Conservation (phyloP, 208 protist genomes). For the Wallacemonas collosoma region DNA sequence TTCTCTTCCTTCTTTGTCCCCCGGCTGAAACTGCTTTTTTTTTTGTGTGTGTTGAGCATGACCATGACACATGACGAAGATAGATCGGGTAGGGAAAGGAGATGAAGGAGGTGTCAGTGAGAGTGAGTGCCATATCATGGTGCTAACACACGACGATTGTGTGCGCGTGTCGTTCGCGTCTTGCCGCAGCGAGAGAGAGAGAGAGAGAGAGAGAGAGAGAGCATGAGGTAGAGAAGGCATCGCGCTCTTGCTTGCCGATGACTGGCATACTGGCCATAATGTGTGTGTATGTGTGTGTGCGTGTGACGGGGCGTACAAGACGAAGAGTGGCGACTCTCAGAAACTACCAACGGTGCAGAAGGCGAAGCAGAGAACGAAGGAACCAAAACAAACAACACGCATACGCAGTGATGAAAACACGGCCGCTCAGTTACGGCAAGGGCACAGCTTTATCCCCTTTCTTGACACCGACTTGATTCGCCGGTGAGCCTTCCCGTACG, state of each 20-base stretch:
- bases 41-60: no score
- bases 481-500: background rate
- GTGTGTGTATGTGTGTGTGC: background rate
- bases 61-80: no score
- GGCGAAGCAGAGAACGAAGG: background rate
- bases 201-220: slow-evolving; percentile 1
- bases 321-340: background rate
- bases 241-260: no score
- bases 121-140: background rate
- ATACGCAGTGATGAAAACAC: slow-evolving; percentile 3
- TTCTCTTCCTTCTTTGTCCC: no score
- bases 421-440: background rate
- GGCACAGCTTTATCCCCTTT: background rate
- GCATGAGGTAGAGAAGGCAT: background rate
- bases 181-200: background rate
- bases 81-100: background rate
- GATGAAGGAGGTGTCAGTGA: background rate
- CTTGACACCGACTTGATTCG: slow-evolving; percentile 1
- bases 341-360: background rate
- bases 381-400: background rate
- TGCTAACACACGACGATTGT: no score
- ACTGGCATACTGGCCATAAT: background rate
- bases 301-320: background rate
- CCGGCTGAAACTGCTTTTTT: no score
- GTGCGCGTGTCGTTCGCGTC: no score